phyloP scores from a whole-genome alignment of 164 flowering plant genomes.

The Hamamelis virginiana region DNA sequence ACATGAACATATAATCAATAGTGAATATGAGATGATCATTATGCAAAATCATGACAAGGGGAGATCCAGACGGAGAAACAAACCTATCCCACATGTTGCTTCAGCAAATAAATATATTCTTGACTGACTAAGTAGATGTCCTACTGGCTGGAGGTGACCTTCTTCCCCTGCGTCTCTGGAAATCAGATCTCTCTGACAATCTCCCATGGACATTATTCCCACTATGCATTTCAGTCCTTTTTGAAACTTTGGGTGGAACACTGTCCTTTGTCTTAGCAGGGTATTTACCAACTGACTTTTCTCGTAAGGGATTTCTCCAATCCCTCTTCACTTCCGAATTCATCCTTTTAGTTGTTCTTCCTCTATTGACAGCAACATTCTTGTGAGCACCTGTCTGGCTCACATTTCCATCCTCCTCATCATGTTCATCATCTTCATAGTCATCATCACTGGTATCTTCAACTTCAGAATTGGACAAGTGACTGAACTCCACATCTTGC shows the following conservation, averaged over 20 bases:
- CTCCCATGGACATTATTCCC: constrained; percentile 7
- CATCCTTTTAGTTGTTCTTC: constrained; percentile 4
- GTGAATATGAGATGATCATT: neutral
- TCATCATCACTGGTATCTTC: constrained; percentile 33
- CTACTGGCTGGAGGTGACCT: constrained; percentile 12
- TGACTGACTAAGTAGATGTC: constrained; percentile 2
- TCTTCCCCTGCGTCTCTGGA: constrained; percentile 8
- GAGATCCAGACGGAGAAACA: neutral
- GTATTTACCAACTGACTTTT: constrained; percentile 15
- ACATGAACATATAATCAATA: neutral
- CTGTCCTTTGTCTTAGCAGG: constrained; percentile 12
- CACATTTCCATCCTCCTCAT: constrained; percentile 23
- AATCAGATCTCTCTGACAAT: constrained; percentile 14
- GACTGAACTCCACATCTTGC: constrained; percentile 5
- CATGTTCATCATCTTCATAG: constrained; percentile 23
- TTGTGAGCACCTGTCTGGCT: constrained; percentile 5
- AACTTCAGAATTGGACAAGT: constrained; percentile 20
- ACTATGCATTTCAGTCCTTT: constrained; percentile 15
- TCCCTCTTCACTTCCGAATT: constrained; percentile 3
- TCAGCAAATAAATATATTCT: neutral
- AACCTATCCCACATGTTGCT: neutral
- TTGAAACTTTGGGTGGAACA: constrained; percentile 9
- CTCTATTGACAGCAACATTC: constrained; percentile 5
- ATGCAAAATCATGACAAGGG: neutral
- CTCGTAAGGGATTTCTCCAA: constrained; percentile 17